phyloP scores from a whole-genome alignment of 306 rosid genomes.

The Trifolium dubium region DNA sequence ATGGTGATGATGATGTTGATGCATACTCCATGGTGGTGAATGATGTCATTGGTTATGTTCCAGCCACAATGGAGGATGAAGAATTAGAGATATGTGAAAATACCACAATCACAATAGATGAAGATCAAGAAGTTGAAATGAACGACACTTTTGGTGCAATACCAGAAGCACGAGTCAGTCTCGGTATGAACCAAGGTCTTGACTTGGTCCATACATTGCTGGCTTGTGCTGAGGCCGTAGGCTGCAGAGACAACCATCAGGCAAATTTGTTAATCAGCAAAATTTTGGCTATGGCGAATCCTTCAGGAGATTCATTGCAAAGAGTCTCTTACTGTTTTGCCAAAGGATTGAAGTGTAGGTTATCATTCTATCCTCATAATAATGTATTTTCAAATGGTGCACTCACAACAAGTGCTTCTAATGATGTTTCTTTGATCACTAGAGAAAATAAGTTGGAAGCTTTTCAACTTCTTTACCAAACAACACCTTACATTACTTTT shows the following conservation, averaged over 20 bases:
- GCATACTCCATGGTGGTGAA: slow-evolving; percentile 15
- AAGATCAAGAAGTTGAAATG: slow-evolving; percentile 49
- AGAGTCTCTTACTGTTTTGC: slow-evolving; percentile 72
- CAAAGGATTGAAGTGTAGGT: slow-evolving; percentile 63
- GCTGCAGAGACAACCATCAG: slow-evolving; percentile 68
- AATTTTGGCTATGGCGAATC: slow-evolving; percentile 60
- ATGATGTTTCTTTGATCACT: slow-evolving; percentile 49
- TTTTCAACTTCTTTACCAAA: slow-evolving; percentile 72
- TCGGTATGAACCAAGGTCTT: slow-evolving; percentile 67
- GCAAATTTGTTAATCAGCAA: slow-evolving; percentile 59
- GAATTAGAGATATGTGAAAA: slow-evolving; percentile 40
- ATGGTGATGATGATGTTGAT: slow-evolving; percentile 27
- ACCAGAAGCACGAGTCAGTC: slow-evolving; percentile 43
- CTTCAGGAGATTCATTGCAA: slow-evolving; percentile 74
- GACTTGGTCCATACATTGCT: slow-evolving; percentile 74
- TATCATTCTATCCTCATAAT: slow-evolving; percentile 61
- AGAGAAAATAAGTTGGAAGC: slow-evolving; percentile 70
- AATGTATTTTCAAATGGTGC: slow-evolving; percentile 51
- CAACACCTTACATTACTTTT: slow-evolving; percentile 76
- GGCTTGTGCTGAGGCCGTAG: slow-evolving; percentile 85
- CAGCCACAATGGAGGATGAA: slow-evolving; percentile 36
- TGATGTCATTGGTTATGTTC: slow-evolving; percentile 34
- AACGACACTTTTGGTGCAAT: slow-evolving; percentile 38
- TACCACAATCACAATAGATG: slow-evolving; percentile 40
- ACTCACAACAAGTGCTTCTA: slow-evolving; percentile 33